Evolutionary conservation across 2,329 filamentous ascomycete genomes (phyloP).

Genomic region (Exserohilum rostratum): DNA sequence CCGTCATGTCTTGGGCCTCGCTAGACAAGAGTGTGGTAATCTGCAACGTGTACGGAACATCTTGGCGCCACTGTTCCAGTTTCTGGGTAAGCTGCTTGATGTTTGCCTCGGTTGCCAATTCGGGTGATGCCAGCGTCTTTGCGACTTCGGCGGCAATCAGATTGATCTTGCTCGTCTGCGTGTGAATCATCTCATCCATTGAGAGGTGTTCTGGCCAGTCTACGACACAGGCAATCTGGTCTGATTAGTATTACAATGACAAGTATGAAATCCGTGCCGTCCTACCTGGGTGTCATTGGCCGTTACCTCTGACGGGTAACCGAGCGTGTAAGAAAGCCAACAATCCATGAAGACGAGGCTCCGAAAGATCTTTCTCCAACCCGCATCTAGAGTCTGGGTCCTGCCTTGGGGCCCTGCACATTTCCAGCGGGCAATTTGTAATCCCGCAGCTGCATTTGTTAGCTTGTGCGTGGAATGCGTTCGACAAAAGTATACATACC

Average conservation of each 20-base stretch:
- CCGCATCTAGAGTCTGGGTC: conserved; percentile 13
- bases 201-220: conserved; percentile 18
- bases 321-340: conserved; percentile 48
- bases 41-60: conserved; percentile 41
- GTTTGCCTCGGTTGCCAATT: conserved; percentile 38
- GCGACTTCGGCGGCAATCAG: conserved; percentile 46
- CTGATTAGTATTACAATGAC: conserved; percentile 16
- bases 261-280: background rate
- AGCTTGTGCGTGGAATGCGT: background rate
- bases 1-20: conserved; percentile 29
- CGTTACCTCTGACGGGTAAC: conserved; percentile 42
- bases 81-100: conserved; percentile 37
- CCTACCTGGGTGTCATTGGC: conserved; percentile 36
- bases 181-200: conserved; percentile 43
- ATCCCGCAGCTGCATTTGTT: conserved; percentile 37
- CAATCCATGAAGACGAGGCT: conserved; percentile 49
- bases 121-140: conserved; percentile 39
- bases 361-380: conserved; percentile 39
- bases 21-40: conserved; percentile 37
- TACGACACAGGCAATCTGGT: conserved; percentile 31
- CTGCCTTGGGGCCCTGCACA: conserved; percentile 18
- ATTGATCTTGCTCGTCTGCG: conserved; percentile 45
- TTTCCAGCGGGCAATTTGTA: conserved; percentile 47
- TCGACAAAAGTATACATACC: conserved; percentile 27
- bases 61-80: conserved; percentile 42